These are phyloP conservation scores for Tulasnella calospora DNA, from an alignment of 768 basidiomycete species.

Conservation along the genomic window DNA sequence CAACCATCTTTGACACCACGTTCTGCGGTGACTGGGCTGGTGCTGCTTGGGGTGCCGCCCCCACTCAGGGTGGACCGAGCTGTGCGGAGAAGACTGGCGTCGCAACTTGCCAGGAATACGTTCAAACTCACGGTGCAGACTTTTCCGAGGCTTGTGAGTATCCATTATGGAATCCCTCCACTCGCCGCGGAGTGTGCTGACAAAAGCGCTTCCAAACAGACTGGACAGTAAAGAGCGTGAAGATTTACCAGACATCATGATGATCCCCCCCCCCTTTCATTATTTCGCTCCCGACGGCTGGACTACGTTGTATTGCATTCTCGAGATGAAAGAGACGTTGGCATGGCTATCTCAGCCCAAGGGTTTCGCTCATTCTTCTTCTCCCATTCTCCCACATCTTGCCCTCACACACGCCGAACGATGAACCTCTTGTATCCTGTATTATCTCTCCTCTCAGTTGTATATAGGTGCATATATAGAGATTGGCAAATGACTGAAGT, in stretches of 20 bases:
- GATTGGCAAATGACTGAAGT: background rate
- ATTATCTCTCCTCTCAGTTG: background rate
- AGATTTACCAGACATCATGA: slow-evolving; percentile 55
- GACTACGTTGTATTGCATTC: background rate
- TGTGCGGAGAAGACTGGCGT: slow-evolving; percentile 80
- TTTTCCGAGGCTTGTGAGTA: slow-evolving; percentile 74
- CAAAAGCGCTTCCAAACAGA: slow-evolving; percentile 44
- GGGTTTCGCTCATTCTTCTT: background rate
- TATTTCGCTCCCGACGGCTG: slow-evolving; percentile 27
- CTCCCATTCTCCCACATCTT: background rate
- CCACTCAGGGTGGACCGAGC: slow-evolving; percentile 74
- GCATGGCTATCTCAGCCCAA: background rate
- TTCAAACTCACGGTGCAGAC: slow-evolving; percentile 63
- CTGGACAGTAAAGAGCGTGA: slow-evolving; percentile 75
- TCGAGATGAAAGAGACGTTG: background rate
- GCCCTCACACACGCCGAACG: background rate
- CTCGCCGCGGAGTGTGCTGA: background rate
- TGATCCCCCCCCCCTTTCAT: slow-evolving; percentile 2
- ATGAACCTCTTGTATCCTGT: background rate
- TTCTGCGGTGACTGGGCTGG: slow-evolving; percentile 91
- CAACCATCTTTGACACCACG: slow-evolving; percentile 66
- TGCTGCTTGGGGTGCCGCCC: slow-evolving; percentile 64
- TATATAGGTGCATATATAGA: background rate
- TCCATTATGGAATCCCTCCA: slow-evolving; percentile 21
- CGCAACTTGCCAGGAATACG: slow-evolving; percentile 73